A percentile compares a stretch with the other conserved stretches of the same genome.
These are phyloP conservation scores for Picochlorum sp. DNA, from an alignment of 139 green algal genomes.

Conservation along the genomic window DNA sequence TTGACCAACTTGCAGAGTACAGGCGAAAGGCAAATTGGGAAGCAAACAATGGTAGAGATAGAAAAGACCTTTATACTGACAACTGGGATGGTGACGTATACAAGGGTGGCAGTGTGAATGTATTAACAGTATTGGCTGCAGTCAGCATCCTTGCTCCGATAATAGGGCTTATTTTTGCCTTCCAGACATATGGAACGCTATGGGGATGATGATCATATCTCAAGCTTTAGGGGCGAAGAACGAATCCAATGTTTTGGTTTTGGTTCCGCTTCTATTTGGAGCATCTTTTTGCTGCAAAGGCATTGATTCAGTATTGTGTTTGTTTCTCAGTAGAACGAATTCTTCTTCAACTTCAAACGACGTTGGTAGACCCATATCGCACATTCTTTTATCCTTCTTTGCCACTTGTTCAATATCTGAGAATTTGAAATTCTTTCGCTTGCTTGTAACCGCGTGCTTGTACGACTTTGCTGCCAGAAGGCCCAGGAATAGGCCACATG, in stretches of 20 bases:
- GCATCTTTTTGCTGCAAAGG: not conserved
- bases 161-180: slow-evolving; percentile 48
- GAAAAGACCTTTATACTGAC: slow-evolving; percentile 58
- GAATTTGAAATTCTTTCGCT: slow-evolving; percentile 34
- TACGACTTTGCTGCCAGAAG: slow-evolving; percentile 26
- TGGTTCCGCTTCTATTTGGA: not conserved
- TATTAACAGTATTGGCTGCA: slow-evolving; percentile 21
- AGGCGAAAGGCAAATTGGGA: not conserved
- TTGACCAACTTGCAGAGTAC: not conserved
- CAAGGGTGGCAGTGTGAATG: slow-evolving; percentile 37
- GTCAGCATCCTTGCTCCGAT: slow-evolving; percentile 41
- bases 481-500: slow-evolving; percentile 34
- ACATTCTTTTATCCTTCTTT: slow-evolving; percentile 12
- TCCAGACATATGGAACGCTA: slow-evolving; percentile 38
- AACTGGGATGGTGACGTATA: slow-evolving; percentile 54
- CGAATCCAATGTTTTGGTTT: not conserved
- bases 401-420: slow-evolving; percentile 9
- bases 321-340: slow-evolving; percentile 14
- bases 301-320: not conserved
- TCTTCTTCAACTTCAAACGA: slow-evolving; percentile 7
- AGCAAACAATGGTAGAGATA: not conserved
- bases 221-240: slow-evolving; percentile 9
- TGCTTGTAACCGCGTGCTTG: slow-evolving; percentile 11
- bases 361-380: slow-evolving; percentile 23
- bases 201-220: slow-evolving; percentile 37